Evolutionary conservation across 2,329 filamentous ascomycete species (phyloP), one percentile per base, ranked within the genome.

Genomic region (Graphilbum fragrans): DNA sequence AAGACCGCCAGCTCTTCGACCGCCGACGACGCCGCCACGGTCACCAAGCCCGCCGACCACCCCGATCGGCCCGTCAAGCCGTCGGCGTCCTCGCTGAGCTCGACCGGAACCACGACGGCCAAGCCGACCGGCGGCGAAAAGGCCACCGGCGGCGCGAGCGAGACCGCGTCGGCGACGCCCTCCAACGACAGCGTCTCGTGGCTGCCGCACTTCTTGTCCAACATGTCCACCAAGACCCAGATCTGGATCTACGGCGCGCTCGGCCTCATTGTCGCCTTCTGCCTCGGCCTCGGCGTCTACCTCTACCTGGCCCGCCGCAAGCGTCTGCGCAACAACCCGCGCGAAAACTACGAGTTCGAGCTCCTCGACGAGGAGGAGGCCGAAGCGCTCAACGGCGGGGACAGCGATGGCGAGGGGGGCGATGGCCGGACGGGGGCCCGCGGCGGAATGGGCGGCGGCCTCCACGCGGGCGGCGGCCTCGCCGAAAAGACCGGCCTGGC

Each of bases 331-430:
- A 86, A 84, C 60, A 77, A 77, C 58, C 72, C 79, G 4, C 77
- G 84, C 38, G 84, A 90, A 53, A 80, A 82, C 56, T 96, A 95
- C 60, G 90, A 95, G 52, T 98, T 98, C 51, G 88, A 94, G 62
- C 80, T 94, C 47, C 72, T 98, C 37, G 82, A 92, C 52, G 82
- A 88, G 42, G 82, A 86, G 18, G 87, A 94, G 51, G 67, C 71
- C 16, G 68, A 79, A 50, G 69, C 71, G 22, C 58, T 77, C 4
- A 66, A 64, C 41, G 56, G 61, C 8, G 63, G 57, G 39, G 35
- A 29, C 22, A 35, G 23, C 33, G 36, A 35, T 23, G 32, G 12
- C 12, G n/a, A 11, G 19, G 23, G 31, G 11, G 35, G 9, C 19
- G 25, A 22, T 17, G 14, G n/a, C 7, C 20, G 8, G 7, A 27